Evolutionary conservation across 2,329 filamentous ascomycete species (phyloP), one percentile per base, ranked within the genome.

Genomic region (Colletotrichum plurivorum): DNA sequence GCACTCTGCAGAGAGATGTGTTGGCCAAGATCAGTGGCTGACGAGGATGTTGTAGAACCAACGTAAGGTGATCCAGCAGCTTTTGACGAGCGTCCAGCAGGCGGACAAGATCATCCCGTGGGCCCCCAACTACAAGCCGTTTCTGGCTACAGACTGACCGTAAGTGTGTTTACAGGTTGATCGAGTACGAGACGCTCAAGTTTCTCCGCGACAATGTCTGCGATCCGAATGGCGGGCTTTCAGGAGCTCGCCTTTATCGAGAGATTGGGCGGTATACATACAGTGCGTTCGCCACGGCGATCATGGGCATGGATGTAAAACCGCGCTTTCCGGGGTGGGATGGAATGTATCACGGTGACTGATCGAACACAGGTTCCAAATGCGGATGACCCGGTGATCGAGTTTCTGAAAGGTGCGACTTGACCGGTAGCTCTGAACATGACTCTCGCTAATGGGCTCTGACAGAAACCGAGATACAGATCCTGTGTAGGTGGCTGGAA

Each of bases 81-180:
- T 61, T 4, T 25, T 66, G 9, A 55, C 63, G 2, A 61, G 31
- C 18, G 27, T 53, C 1, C 63, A 54, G 20, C 57, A 61, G 15
- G 56, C 63, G 1, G 63, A 60, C 1, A 39, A 49, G 56, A 66
- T 55, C n/a, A 18, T 61, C 8, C 63, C 56, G 63, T 66, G 22
- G 43, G 63, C 39, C 15, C n/a, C 45, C 18, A n/a, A 6, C 5
- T 36, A 12, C 41, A 16, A 15, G 12, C 10, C 3, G 41, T 10
- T 43, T 43, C 4, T 43, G 41, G 7, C 20, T 22, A 27, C 18
- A 2, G 5, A 10, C 31, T 36, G 31, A 36, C 9, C 1, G 7
- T 31, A 8, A 31, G 31, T 1, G 4, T 13, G 9, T 9, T 6
- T 20, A 4, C 10, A 61, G 63, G 2, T 12, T 66, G 0, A 16